These are phyloP conservation scores for Cercospora sp. DNA, from an alignment of 2,329 filamentous ascomycete species.

Conservation along the genomic window DNA sequence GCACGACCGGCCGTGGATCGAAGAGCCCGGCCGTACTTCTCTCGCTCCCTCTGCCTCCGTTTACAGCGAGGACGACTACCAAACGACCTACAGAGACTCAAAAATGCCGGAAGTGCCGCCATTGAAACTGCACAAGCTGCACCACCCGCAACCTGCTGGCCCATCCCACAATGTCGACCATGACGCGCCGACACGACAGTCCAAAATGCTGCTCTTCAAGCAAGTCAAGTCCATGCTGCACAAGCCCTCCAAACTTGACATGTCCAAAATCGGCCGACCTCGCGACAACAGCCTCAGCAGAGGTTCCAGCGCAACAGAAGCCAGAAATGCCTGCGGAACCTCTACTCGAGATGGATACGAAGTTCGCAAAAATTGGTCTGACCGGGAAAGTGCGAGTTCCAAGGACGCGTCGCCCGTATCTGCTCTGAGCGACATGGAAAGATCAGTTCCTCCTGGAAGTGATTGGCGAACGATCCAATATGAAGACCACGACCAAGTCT, in stretches of 20 bases:
- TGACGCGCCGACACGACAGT: constrained; percentile 30
- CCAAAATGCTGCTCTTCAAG: constrained; percentile 37
- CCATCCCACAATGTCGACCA: constrained; percentile 24
- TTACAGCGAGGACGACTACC: constrained; percentile 41
- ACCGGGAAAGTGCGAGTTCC: constrained; percentile 2
- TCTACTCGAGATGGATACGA: constrained; percentile 15
- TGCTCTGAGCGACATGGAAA: constrained; percentile 26
- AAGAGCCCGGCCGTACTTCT: constrained; percentile 26
- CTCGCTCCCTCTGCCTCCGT: constrained; percentile 38
- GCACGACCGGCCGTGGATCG: constrained; percentile 33
- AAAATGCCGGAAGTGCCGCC: constrained; percentile 29
- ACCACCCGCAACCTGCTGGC: constrained; percentile 23
- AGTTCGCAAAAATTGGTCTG: constrained; percentile 13
- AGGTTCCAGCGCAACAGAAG: background rate
- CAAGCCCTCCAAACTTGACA: constrained; percentile 30
- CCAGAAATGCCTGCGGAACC: constrained; percentile 14
- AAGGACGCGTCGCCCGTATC: constrained; percentile 15
- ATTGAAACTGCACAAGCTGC: constrained; percentile 22
- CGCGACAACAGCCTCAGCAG: constrained; percentile 19
- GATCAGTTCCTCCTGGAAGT: constrained; percentile 15
- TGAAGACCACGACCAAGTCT: constrained; percentile 27
- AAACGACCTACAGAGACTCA: constrained; percentile 17
- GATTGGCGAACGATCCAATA: constrained; percentile 14
- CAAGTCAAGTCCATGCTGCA: constrained; percentile 38
- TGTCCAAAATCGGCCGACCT: constrained; percentile 27